Conservation (phyloP, 768 basidiomycete species). For the Crepidotus variabilis region DNA sequence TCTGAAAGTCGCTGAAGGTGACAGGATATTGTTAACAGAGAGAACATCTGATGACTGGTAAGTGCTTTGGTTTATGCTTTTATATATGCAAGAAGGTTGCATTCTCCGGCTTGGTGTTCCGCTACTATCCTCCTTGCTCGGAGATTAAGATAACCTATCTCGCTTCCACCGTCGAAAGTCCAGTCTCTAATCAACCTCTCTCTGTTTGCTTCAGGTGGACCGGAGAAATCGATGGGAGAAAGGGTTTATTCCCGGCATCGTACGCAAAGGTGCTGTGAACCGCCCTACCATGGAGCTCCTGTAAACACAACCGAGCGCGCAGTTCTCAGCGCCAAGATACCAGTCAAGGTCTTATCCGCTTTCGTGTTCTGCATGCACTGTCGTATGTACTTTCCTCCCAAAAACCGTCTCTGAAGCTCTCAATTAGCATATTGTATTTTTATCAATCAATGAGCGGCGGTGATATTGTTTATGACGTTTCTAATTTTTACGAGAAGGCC, state of each 20-base stretch:
- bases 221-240: conserved; percentile 1
- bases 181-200: background rate
- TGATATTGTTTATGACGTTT: too few relatives aligned
- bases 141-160: background rate
- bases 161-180: conserved; percentile 2
- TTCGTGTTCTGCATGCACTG: too few relatives aligned
- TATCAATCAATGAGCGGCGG: too few relatives aligned
- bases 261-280: background rate
- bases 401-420: too few relatives aligned
- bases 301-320: too few relatives aligned
- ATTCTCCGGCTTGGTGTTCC: background rate
- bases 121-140: conserved; percentile 8
- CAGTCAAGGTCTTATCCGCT: too few relatives aligned
- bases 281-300: background rate
- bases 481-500: too few relatives aligned
- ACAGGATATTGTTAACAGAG: conserved; percentile 61
- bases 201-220: background rate
- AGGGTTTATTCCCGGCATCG: background rate
- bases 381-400: too few relatives aligned
- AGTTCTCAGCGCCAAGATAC: too few relatives aligned
- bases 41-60: conserved; percentile 76
- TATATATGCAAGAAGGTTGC: background rate
- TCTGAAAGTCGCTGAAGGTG: conserved; percentile 51
- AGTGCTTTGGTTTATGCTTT: conserved; percentile 18
- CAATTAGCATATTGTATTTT: too few relatives aligned